Conservation (phyloP, 2,329 filamentous ascomycete species). For the Dissoconium aciculare region DNA sequence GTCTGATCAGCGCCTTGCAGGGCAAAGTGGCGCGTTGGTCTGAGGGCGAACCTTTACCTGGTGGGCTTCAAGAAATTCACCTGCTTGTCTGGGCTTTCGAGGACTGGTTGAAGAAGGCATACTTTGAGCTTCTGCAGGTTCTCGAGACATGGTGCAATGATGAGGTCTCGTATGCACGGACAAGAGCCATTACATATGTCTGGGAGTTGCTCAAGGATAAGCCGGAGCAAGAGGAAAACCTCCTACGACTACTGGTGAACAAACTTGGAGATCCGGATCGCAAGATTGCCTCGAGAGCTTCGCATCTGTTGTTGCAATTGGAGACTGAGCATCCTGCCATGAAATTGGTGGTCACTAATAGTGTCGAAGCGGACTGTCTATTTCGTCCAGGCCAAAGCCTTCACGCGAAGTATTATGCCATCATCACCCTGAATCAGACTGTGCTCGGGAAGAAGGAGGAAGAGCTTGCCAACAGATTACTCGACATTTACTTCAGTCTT, state of each 20-base stretch:
- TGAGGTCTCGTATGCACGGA: constrained; percentile 85
- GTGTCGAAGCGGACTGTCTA: constrained; percentile 75
- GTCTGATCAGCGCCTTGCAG: constrained; percentile 55
- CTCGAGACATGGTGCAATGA: constrained; percentile 89
- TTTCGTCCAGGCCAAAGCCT: constrained; percentile 75
- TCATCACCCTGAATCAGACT: constrained; percentile 95
- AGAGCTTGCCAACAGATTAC: constrained; percentile 59
- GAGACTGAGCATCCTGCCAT: constrained; percentile 81
- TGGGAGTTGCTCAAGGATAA: constrained; percentile 87
- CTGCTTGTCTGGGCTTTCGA: constrained; percentile 83
- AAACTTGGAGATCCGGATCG: constrained; percentile 91
- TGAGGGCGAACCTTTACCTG: constrained; percentile 54
- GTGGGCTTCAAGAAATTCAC: constrained; percentile 57
- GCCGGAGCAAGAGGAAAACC: constrained; percentile 90
- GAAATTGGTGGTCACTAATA: constrained; percentile 74
- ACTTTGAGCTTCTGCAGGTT: constrained; percentile 84
- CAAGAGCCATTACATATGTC: constrained; percentile 76
- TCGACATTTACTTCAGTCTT: constrained; percentile 83
- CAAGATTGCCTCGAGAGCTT: constrained; percentile 87
- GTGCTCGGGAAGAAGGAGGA: constrained; percentile 77
- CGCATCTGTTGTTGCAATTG: constrained; percentile 83
- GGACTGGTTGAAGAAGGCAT: constrained; percentile 86
- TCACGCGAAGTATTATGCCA: constrained; percentile 85
- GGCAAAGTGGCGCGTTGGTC: constrained; percentile 50
- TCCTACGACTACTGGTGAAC: constrained; percentile 81